Evolutionary conservation across 208 protist species (phyloP), one percentile per base, ranked within the genome.

Genomic region (Leishmania arabica): DNA sequence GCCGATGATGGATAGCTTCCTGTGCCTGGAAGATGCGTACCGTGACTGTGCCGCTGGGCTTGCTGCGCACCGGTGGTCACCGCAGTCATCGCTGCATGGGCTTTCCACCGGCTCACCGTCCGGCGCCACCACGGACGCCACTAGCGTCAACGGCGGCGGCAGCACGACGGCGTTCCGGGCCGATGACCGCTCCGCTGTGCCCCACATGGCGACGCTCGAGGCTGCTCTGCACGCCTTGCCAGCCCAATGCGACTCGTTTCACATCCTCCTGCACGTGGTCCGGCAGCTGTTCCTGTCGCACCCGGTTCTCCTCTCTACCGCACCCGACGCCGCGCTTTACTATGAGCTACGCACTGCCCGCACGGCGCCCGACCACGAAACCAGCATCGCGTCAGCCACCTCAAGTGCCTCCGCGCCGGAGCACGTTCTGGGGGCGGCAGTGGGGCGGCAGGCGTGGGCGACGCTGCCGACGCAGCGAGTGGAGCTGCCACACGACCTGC

Each of bases 1-100:
- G 21, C n/a, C 68, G 6, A 4, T 68, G 15, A 40, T 84, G 5
- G 81, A 84, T n/a, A 75, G 77, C 56, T 84, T 84, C 66, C 58
- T 54, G 21, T 58, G 34, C 13, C 53, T 84, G 19, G 81, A 84
- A 53, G 75, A 84, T 31, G 31, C 54, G 11, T 80, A 76, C 51
- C 42, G 9, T 7, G 42, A 37, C 7, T 34, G 2, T 62, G 53
- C 58, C n/a, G 56, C 34, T n/a, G 56, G 13, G 40, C 40, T n/a
- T 37, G 3, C 74, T 42, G 31, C 72, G 19, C 31, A 24, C 15
- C 13, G 7, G 45, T 54, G 37, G 54, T 42, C 15, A 17, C 73
- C 9, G 56, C 68, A 54, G 68, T 49, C 68, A n/a, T 34, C 68
- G 21, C 31, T 31, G 24, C 68, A 49, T 53, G 42, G 27, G n/a